phyloP scores from a whole-genome alignment of 2,329 filamentous ascomycete species.

The Paraphoma sp. region DNA sequence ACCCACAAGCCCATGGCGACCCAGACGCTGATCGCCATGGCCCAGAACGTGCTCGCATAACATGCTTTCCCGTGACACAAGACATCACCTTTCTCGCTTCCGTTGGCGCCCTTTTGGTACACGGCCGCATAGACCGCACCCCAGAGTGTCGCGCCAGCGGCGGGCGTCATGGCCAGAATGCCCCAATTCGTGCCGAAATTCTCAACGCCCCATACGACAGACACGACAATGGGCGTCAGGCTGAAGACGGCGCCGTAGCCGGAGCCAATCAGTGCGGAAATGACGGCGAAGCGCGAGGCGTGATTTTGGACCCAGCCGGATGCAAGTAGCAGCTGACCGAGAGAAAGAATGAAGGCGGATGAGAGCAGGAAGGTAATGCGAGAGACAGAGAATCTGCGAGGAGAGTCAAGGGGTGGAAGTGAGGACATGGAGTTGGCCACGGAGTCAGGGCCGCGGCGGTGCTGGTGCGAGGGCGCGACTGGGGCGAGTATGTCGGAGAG shows the following conservation, averaged over 20 bases:
- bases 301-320: slow-evolving; percentile 77
- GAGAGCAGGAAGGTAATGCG: slow-evolving; percentile 80
- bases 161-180: slow-evolving; percentile 90
- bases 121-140: slow-evolving; percentile 84
- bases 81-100: slow-evolving; percentile 48
- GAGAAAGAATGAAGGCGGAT: slow-evolving; percentile 81
- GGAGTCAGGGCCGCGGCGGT: slow-evolving; percentile 59
- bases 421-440: slow-evolving; percentile 50
- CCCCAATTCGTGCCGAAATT: slow-evolving; percentile 99
- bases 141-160: slow-evolving; percentile 87
- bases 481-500: slow-evolving; percentile 87
- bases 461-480: slow-evolving; percentile 58
- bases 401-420: slow-evolving; percentile 27
- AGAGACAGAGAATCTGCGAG: slow-evolving; percentile 66
- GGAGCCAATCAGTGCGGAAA: slow-evolving; percentile 83
- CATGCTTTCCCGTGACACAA: slow-evolving; percentile 84
- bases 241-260: slow-evolving; percentile 94
- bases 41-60: slow-evolving; percentile 85
- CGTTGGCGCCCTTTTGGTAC: slow-evolving; percentile 72
- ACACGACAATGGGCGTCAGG: slow-evolving; percentile 88
- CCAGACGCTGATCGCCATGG: slow-evolving; percentile 81
- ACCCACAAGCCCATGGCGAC: slow-evolving; percentile 74
- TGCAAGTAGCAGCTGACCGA: slow-evolving; percentile 80
- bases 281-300: slow-evolving; percentile 80
- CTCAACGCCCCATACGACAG: slow-evolving; percentile 98